Conservation (phyloP, 257 asterid species). For the Solanum ahanhuiri region DNA sequence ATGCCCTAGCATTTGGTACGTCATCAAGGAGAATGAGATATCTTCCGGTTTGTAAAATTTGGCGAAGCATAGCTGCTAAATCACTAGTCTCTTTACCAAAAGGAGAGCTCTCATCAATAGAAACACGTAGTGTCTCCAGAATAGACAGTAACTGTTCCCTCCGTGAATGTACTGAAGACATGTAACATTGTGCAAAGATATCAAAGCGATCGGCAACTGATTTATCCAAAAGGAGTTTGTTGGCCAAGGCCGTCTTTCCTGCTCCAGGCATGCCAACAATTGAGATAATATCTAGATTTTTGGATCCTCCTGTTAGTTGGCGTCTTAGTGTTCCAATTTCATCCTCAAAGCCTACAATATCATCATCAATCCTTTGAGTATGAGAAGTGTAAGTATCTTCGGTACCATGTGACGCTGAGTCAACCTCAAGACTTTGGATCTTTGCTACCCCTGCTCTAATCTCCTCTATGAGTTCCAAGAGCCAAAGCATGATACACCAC, state of each 20-base stretch:
- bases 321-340: rapidly evolving
- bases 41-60: neutral
- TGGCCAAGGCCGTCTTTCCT: neutral
- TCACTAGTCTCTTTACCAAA: neutral
- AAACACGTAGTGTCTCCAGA: rapidly evolving
- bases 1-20: rapidly evolving
- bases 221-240: neutral
- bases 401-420: neutral
- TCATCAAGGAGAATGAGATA: neutral
- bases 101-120: rapidly evolving
- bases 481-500: constrained; percentile 1
- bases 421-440: neutral
- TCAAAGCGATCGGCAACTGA: neutral
- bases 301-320: neutral
- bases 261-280: neutral
- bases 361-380: too few species aligned
- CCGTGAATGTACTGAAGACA: constrained; percentile 6
- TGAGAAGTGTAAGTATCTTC: neutral
- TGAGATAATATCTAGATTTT: neutral
- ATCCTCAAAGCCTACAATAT: neutral
- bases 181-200: neutral
- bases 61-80: neutral
- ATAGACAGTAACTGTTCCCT: neutral
- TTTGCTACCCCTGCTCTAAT: neutral
- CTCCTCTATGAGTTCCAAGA: neutral